Evolutionary conservation across 228 moss, liverwort and hornwort species (phyloP).

Genomic region (Sphagnum fallax): DNA sequence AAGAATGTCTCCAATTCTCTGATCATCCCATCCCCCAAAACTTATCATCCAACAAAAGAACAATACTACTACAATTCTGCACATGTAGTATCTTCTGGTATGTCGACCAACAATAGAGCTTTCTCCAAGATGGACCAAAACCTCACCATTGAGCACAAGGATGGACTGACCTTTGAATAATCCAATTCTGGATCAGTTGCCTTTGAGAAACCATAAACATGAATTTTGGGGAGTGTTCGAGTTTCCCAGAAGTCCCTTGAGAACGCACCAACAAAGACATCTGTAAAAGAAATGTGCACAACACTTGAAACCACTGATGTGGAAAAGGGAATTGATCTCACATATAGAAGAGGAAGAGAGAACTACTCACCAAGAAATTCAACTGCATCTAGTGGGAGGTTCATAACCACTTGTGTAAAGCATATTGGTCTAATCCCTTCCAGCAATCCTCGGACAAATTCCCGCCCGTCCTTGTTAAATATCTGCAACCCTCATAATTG

Average conservation of each 20-base stretch:
- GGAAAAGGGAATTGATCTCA: neutral
- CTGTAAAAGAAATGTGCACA: constrained; percentile 19
- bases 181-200: constrained; percentile 46
- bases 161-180: constrained; percentile 49
- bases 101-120: neutral
- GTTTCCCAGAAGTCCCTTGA: constrained; percentile 48
- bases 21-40: neutral
- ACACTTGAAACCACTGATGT: neutral
- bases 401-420: constrained; percentile 84
- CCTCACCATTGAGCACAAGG: neutral
- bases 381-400: constrained; percentile 59
- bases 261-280: constrained; percentile 61
- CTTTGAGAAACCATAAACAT: constrained; percentile 71
- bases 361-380: constrained; percentile 55
- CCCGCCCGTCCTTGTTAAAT: constrained; percentile 59
- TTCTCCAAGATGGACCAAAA: neutral
- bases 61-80: constrained; percentile 6
- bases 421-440: constrained; percentile 32
- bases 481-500: constrained; percentile 29
- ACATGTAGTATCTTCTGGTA: neutral
- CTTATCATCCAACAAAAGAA: constrained; percentile 2
- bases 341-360: neutral
- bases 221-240: constrained; percentile 49
- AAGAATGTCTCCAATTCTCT: constrained; percentile 64
- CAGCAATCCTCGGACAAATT: constrained; percentile 53